phyloP scores from a whole-genome alignment of 495 filamentous ascomycete species.

The Penicillium egyptiacum region DNA sequence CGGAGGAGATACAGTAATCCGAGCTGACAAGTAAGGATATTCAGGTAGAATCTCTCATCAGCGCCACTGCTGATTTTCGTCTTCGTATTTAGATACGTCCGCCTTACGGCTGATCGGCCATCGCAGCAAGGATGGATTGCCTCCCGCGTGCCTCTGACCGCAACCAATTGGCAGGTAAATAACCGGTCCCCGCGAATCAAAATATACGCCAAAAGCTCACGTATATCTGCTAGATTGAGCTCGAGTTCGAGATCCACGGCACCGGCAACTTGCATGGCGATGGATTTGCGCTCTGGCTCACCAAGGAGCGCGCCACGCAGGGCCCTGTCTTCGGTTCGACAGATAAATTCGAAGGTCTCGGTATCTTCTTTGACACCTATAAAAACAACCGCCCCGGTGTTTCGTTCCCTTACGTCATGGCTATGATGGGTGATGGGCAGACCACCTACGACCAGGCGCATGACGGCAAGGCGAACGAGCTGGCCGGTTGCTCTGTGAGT shows the following conservation, averaged over 20 bases:
- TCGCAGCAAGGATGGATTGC: constrained; percentile 92
- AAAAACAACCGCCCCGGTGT: constrained; percentile 98
- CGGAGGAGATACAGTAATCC: constrained; percentile 91
- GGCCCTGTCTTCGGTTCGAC: constrained; percentile 87
- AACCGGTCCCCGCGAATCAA: neutral
- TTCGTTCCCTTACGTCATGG: constrained; percentile 97
- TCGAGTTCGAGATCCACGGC: constrained; percentile 90
- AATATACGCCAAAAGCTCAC: constrained; percentile 8
- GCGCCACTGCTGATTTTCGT: constrained; percentile 16
- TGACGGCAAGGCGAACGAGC: constrained; percentile 90
- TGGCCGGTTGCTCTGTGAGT: constrained; percentile 86
- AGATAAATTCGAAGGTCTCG: constrained; percentile 92
- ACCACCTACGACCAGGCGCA: constrained; percentile 90
- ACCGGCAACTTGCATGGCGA: constrained; percentile 88
- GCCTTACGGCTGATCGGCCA: constrained; percentile 84
- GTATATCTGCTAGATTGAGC: constrained; percentile 64
- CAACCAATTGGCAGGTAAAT: constrained; percentile 94
- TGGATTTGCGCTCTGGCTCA: constrained; percentile 98
- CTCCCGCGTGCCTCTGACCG: constrained; percentile 89
- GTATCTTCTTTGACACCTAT: constrained; percentile 98
- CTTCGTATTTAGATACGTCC: constrained; percentile 67
- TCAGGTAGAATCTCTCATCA: neutral
- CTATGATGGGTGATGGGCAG: constrained; percentile 92
- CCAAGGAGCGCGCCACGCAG: constrained; percentile 77
- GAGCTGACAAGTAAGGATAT: constrained; percentile 77